Percentiles rank a stretch among this genome's conserved stretches.
Evolutionary conservation across 108 stramenopile species (phyloP).

Genomic region (Stephanodiscus minutulus): DNA sequence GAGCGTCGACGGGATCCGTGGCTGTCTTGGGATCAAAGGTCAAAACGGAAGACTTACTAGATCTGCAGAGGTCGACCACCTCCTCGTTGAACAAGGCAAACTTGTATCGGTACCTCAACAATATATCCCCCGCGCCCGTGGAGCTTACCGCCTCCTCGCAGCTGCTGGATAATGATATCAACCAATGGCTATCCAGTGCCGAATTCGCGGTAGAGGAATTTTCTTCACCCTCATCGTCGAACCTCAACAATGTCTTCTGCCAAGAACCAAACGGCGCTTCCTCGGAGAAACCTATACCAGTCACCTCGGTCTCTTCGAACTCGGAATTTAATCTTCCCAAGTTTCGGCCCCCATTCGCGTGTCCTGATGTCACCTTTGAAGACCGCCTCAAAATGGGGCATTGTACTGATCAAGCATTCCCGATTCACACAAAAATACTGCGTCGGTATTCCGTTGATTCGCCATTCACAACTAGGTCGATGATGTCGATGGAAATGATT

Average conservation of each 20-base stretch:
- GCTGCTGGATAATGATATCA: slow-evolving; percentile 1
- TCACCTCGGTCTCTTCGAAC: slow-evolving; percentile 8
- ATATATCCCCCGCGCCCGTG: slow-evolving; percentile 13
- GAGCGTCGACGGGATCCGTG: slow-evolving; percentile 31
- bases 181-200: slow-evolving; percentile 12
- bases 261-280: background rate
- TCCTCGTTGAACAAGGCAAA: background rate
- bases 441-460: background rate
- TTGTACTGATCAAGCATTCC: background rate
- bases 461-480: background rate
- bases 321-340: slow-evolving; percentile 7
- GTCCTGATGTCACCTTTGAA: background rate
- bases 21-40: background rate
- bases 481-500: background rate
- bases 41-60: background rate
- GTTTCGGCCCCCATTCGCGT: background rate
- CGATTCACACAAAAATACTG: background rate
- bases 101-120: background rate
- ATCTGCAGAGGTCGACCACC: background rate
- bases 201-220: background rate
- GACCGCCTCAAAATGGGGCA: background rate
- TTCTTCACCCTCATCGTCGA: background rate
- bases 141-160: background rate
- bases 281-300: background rate
- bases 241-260: background rate